These are phyloP conservation scores for Eucalyptus albens DNA, from an alignment of 345 rosid species.

Conservation along the genomic window DNA sequence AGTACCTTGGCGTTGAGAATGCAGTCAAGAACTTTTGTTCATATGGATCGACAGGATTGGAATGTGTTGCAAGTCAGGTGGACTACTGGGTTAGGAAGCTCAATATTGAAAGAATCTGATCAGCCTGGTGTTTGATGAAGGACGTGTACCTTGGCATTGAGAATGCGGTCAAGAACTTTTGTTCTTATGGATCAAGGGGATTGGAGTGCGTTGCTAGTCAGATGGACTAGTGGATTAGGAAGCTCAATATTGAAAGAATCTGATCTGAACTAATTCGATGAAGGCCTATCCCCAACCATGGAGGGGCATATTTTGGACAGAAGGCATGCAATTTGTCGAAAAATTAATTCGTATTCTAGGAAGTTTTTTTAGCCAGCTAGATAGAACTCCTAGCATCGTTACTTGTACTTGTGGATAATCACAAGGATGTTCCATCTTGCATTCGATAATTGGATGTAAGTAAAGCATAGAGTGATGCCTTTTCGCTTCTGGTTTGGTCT, in stretches of 20 bases:
- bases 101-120: constrained; percentile 5
- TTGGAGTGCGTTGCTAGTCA: constrained; percentile 50
- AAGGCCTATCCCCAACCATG: not conserved
- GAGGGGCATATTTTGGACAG: not conserved
- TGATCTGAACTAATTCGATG: not conserved
- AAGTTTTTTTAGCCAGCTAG: not conserved
- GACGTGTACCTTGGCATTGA: constrained; percentile 80
- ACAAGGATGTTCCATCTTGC: not conserved
- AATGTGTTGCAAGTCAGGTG: constrained; percentile 52
- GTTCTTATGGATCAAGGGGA: constrained; percentile 75
- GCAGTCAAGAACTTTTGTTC: constrained; percentile 77
- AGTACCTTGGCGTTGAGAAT: constrained; percentile 74
- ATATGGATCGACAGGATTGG: constrained; percentile 76
- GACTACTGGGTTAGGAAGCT: constrained; percentile 62
- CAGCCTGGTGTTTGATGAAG: constrained; percentile 19
- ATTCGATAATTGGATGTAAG: not conserved
- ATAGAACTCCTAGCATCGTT: not conserved
- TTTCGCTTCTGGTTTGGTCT: not conserved
- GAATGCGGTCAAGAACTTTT: constrained; percentile 65
- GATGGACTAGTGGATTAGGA: constrained; percentile 48
- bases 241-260: constrained; percentile 26
- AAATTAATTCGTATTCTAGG: not conserved
- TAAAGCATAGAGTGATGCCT: not conserved
- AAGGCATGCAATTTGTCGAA: not conserved
- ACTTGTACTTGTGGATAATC: not conserved